A percentile compares a stretch with the other conserved stretches of the same genome.
Conservation (phyloP, 106 monocot species). For the Dendrobium officinale region DNA sequence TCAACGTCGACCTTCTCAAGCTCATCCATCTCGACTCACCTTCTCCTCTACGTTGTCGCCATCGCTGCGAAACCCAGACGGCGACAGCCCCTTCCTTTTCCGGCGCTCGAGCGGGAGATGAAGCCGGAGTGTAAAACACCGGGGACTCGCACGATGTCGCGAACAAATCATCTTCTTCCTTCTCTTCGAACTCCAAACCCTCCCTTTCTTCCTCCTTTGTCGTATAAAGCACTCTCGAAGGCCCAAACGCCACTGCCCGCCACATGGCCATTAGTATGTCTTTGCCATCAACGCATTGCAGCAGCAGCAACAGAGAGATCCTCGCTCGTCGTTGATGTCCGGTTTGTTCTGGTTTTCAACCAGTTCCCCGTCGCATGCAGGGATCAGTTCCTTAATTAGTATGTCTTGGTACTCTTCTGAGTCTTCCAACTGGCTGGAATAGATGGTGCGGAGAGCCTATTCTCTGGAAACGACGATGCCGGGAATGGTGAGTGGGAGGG, state of each 20-base stretch:
- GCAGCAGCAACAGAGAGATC: too few species aligned
- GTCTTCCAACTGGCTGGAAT: too few species aligned
- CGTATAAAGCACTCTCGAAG: constrained; percentile 3
- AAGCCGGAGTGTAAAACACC: background rate
- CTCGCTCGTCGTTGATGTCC: too few species aligned
- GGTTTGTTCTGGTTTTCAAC: too few species aligned
- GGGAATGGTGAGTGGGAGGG: constrained; percentile 55
- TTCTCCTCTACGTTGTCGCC: too few species aligned
- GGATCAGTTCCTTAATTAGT: too few species aligned
- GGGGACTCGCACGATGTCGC: background rate
- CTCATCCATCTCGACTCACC: too few species aligned
- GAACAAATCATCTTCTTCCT: background rate
- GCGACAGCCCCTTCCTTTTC: background rate
- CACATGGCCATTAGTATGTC: background rate
- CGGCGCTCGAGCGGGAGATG: background rate
- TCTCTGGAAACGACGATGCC: constrained; percentile 30
- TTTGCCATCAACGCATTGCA: too few species aligned
- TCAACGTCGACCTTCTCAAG: too few species aligned
- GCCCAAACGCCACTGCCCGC: background rate
- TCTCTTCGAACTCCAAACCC: constrained; percentile 1
- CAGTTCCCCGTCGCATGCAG: too few species aligned
- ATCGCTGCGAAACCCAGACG: background rate
- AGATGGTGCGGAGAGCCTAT: too few species aligned
- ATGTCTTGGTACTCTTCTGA: too few species aligned
- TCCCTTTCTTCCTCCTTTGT: background rate